A percentile compares a stretch with the other conserved stretches of the same genome.
Conservation (phyloP, 352 stramenopile genomes). For the Globisporangium rhizosaccharum region DNA sequence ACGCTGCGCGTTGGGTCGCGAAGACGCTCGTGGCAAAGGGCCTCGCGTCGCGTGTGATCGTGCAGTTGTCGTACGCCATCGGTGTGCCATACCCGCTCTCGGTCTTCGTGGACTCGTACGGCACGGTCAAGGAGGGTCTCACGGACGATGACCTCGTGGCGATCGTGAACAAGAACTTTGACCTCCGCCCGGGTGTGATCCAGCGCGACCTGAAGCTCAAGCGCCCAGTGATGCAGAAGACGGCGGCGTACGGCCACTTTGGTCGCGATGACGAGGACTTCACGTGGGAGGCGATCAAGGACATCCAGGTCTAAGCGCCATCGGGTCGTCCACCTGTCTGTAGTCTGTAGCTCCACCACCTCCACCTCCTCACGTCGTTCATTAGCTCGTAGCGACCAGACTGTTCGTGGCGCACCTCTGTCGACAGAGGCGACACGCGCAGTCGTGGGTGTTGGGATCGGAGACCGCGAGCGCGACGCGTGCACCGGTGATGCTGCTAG, state of each 20-base stretch:
- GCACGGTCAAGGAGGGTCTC: slow-evolving; percentile 94
- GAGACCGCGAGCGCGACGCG: slow-evolving; percentile 12
- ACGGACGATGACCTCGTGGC: slow-evolving; percentile 95
- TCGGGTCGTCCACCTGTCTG: slow-evolving; percentile 20
- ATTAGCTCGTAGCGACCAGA: slow-evolving; percentile 13
- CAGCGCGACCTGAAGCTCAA: slow-evolving; percentile 97
- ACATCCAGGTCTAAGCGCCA: slow-evolving; percentile 63
- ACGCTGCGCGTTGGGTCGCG: slow-evolving; percentile 98
- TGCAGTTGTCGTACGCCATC: slow-evolving; percentile 99
- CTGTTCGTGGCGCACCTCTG: slow-evolving; percentile 15
- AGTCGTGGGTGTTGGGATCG: slow-evolving; percentile 20
- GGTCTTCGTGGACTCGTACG: slow-evolving; percentile 98
- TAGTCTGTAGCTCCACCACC: slow-evolving; percentile 6
- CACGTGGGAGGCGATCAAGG: slow-evolving; percentile 98
- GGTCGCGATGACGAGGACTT: slow-evolving; percentile 98
- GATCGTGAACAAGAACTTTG: slow-evolving; percentile 99
- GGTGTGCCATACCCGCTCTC: slow-evolving; percentile 96
- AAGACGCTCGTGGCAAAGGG: slow-evolving; percentile 97
- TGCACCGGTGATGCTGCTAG: slow-evolving; percentile 38
- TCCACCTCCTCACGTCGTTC: neutral
- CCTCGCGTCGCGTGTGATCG: slow-evolving; percentile 92
- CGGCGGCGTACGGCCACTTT: slow-evolving; percentile 99
- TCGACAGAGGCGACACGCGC: slow-evolving; percentile 14
- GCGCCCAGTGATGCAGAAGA: slow-evolving; percentile 97
- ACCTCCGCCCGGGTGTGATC: slow-evolving; percentile 97